Conservation (phyloP, 768 basidiomycete genomes). For the Trichaptum fuscoviolaceum region DNA sequence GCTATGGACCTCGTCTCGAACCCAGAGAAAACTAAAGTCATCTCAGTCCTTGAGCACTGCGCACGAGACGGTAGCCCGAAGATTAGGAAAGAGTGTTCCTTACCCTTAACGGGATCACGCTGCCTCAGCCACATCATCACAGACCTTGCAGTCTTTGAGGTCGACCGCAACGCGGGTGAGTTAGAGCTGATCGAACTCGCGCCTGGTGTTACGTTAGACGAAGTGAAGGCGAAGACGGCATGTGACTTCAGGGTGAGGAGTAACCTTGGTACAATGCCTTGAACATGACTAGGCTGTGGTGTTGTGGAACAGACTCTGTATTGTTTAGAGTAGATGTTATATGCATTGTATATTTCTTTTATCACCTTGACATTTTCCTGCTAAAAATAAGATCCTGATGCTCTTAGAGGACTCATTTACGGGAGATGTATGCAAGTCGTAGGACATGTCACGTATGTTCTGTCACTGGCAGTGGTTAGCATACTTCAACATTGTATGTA, state of each 20-base stretch:
- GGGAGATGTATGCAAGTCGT: no score
- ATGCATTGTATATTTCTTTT: neutral
- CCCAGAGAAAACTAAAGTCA: conserved; percentile 91
- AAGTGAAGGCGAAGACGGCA: conserved; percentile 82
- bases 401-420: no score
- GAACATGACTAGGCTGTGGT: neutral
- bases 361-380: neutral
- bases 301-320: neutral
- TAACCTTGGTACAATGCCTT: conserved; percentile 31
- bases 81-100: conserved; percentile 72
- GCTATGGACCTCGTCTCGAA: conserved; percentile 97
- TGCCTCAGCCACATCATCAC: conserved; percentile 91
- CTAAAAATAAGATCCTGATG: no score
- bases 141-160: conserved; percentile 86
- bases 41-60: conserved; percentile 86
- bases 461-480: no score
- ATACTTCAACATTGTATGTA: no score
- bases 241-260: conserved; percentile 67
- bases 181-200: conserved; percentile 78
- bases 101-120: conserved; percentile 86
- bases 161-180: conserved; percentile 69
- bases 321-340: neutral
- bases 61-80: conserved; percentile 89
- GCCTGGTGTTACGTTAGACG: conserved; percentile 78
- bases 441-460: no score